Conservation (phyloP, 768 basidiomycete species). For the Naematelia encephala region DNA sequence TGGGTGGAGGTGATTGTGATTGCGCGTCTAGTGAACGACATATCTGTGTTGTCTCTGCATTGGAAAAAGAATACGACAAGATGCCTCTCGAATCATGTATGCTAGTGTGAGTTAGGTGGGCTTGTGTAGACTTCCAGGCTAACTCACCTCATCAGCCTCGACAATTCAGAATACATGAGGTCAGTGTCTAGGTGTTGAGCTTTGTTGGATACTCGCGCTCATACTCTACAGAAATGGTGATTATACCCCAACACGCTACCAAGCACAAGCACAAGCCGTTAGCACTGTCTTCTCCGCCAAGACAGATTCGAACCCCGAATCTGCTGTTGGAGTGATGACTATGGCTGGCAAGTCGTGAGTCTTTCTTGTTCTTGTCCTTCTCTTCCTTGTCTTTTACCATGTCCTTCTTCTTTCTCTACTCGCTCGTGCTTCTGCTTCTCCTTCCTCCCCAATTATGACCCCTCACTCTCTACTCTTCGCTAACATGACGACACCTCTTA, state of each 20-base stretch:
- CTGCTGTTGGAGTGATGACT: slow-evolving; percentile 94
- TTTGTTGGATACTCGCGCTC: neutral
- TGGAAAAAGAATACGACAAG: too few species aligned
- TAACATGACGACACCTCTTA: slow-evolving; percentile 46
- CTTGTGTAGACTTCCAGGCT: too few species aligned
- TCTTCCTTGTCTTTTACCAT: too few species aligned
- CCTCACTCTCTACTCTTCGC: neutral
- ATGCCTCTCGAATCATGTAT: slow-evolving; percentile 99
- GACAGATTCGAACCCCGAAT: slow-evolving; percentile 94
- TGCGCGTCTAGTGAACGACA: slow-evolving; percentile 3
- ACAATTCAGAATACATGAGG: slow-evolving; percentile 95
- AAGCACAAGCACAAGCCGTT: slow-evolving; percentile 88
- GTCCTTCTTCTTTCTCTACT: too few species aligned
- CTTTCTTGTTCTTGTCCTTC: neutral
- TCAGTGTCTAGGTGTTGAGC: slow-evolving; percentile 15
- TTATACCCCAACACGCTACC: slow-evolving; percentile 60
- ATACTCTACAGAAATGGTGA: slow-evolving; percentile 55
- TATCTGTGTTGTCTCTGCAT: too few species aligned
- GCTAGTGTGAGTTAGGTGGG: slow-evolving; percentile 67
- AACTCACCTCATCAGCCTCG: slow-evolving; percentile 57
- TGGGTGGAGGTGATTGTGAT: slow-evolving; percentile 2
- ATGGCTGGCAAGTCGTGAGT: slow-evolving; percentile 93
- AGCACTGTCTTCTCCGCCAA: slow-evolving; percentile 87
- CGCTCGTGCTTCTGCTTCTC: neutral
- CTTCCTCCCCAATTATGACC: neutral